Conservation (phyloP, 2,329 filamentous ascomycete species). For the Neofusicoccum sp. region DNA sequence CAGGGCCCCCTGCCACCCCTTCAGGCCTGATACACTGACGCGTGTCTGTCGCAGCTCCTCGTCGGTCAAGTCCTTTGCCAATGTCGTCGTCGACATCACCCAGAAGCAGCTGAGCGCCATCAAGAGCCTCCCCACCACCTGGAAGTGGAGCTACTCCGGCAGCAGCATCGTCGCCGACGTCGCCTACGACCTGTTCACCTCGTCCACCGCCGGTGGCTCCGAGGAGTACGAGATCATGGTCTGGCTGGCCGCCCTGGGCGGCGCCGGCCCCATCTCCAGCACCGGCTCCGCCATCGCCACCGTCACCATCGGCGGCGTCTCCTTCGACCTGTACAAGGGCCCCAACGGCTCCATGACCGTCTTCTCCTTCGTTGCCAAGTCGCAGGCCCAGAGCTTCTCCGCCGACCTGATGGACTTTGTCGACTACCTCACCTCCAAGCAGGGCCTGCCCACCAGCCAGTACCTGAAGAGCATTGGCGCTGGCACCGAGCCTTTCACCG, state of each 20-base stretch:
- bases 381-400: slow-evolving; percentile 51
- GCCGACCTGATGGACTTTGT: slow-evolving; percentile 60
- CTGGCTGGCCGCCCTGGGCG: slow-evolving; percentile 59
- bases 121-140: slow-evolving; percentile 44
- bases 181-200: slow-evolving; percentile 62
- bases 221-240: slow-evolving; percentile 66
- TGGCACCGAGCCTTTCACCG: slow-evolving; percentile 58
- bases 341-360: slow-evolving; percentile 60
- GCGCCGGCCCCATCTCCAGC: slow-evolving; percentile 59
- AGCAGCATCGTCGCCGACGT: slow-evolving; percentile 55
- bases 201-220: slow-evolving; percentile 44
- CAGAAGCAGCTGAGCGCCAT: slow-evolving; percentile 36
- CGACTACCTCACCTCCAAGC: slow-evolving; percentile 51
- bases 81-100: slow-evolving; percentile 36
- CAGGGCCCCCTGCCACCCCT: neutral
- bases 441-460: slow-evolving; percentile 51
- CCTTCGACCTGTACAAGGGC: slow-evolving; percentile 62
- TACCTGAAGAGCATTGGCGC: slow-evolving; percentile 55
- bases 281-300: slow-evolving; percentile 56
- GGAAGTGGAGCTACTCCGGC: slow-evolving; percentile 52
- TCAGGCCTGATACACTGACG: neutral
- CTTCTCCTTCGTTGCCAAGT: slow-evolving; percentile 57
- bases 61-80: slow-evolving; percentile 46
- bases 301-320: slow-evolving; percentile 51
- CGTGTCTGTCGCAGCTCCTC: slow-evolving; percentile 23